These are phyloP conservation scores for Fusarium praegraminearum DNA, from an alignment of 2,329 filamentous ascomycete species.

Conservation along the genomic window DNA sequence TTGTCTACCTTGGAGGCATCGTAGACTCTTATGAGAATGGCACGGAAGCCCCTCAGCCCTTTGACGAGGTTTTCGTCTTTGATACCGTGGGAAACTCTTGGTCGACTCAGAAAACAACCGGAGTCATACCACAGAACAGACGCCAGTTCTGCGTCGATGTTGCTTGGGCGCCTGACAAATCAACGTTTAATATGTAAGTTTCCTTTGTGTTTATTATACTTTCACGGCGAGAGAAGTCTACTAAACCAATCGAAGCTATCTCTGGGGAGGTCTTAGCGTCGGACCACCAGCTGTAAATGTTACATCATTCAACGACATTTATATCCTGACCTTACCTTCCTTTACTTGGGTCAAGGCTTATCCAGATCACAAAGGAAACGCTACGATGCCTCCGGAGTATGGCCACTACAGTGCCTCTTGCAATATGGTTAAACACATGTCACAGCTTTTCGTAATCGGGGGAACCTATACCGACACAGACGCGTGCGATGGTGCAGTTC, in stretches of 20 bases:
- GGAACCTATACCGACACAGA: conserved; percentile 8
- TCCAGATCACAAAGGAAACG: background rate
- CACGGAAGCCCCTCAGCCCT: background rate
- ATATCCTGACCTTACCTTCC: background rate
- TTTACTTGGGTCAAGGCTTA: conserved; percentile 4
- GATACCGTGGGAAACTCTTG: background rate
- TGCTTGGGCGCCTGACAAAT: conserved; percentile 2
- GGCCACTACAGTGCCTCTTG: background rate
- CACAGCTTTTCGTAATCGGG: background rate
- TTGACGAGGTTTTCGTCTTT: background rate
- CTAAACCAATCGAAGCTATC: background rate
- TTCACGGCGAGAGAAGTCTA: rapidly evolving
- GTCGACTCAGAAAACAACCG: background rate
- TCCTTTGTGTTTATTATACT: too few species aligned
- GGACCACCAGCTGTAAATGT: background rate
- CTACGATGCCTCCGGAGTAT: background rate
- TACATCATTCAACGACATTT: conserved; percentile 3
- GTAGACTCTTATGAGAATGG: background rate
- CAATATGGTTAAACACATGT: conserved; percentile 11
- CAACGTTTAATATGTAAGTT: conserved; percentile 6
- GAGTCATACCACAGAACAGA: background rate
- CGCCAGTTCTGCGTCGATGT: conserved; percentile 4
- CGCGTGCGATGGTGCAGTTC: background rate
- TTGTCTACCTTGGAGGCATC: background rate
- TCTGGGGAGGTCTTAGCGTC: background rate